These are phyloP conservation scores for Globisporangium paroecandrum DNA, from an alignment of 352 stramenopile genomes.

Conservation along the genomic window DNA sequence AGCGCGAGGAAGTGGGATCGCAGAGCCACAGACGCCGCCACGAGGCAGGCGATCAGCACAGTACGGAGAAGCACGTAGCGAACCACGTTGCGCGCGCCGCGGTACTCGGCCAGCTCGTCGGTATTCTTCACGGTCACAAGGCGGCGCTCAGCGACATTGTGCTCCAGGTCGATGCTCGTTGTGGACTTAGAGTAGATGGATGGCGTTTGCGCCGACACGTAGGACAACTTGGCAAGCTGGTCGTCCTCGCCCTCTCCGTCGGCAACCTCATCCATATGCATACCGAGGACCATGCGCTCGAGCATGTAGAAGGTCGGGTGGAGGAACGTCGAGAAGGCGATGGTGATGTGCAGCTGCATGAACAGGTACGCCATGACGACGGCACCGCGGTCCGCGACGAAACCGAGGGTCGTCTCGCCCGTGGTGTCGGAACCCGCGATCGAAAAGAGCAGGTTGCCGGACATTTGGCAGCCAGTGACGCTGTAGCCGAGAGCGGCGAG, in stretches of 20 bases:
- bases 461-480: conserved; percentile 41
- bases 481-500: conserved; percentile 33
- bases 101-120: conserved; percentile 19
- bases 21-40: conserved; percentile 19
- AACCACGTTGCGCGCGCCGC: conserved; percentile 19
- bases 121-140: conserved; percentile 7
- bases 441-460: conserved; percentile 51
- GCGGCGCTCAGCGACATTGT: conserved; percentile 6
- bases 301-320: conserved; percentile 49
- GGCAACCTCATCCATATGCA: conserved; percentile 24
- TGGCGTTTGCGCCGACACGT: conserved; percentile 13
- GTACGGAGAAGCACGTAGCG: conserved; percentile 24
- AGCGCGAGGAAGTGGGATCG: conserved; percentile 23
- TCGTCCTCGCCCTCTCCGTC: background rate
- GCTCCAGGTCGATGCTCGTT: conserved; percentile 17
- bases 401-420: conserved; percentile 29
- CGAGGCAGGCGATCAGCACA: conserved; percentile 20
- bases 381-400: conserved; percentile 28
- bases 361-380: conserved; percentile 41
- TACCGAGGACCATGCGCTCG: conserved; percentile 40
- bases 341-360: conserved; percentile 53
- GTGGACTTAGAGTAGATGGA: conserved; percentile 20
- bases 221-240: conserved; percentile 11
- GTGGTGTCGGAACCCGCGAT: conserved; percentile 25
- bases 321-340: conserved; percentile 47